Conservation (phyloP, 2,329 filamentous ascomycete species). For the Botrytis deweyae region DNA sequence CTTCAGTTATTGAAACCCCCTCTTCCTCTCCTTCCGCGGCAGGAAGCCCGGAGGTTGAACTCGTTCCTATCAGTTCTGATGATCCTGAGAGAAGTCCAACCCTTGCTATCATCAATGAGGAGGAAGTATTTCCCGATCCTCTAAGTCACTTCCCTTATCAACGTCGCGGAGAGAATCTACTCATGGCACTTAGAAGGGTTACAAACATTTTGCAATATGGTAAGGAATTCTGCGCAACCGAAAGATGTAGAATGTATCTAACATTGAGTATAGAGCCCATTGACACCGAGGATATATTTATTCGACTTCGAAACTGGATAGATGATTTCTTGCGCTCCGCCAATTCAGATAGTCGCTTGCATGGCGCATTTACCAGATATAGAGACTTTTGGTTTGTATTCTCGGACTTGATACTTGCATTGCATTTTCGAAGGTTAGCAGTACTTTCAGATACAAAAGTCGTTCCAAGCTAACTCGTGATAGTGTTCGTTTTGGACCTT, state of each 20-base stretch:
- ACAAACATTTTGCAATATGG: constrained; percentile 41
- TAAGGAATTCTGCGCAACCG: constrained; percentile 38
- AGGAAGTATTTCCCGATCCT: constrained; percentile 43
- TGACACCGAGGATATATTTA: constrained; percentile 47
- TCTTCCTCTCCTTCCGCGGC: constrained; percentile 36
- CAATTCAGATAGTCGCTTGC: constrained; percentile 39
- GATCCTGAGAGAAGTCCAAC: constrained; percentile 36
- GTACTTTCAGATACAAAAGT: background rate
- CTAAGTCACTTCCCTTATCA: constrained; percentile 48
- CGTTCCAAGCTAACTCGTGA: constrained; percentile 25
- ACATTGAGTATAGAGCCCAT: constrained; percentile 43
- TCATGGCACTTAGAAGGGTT: constrained; percentile 31
- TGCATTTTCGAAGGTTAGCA: constrained; percentile 46
- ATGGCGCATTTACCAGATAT: constrained; percentile 48
- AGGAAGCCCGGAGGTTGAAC: constrained; percentile 38
- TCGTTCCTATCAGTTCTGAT: constrained; percentile 33
- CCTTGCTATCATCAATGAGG: constrained; percentile 37
- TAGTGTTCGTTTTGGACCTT: constrained; percentile 39
- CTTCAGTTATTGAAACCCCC: constrained; percentile 33
- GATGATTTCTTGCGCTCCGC: constrained; percentile 48
- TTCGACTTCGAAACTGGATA: constrained; percentile 52
- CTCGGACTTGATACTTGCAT: constrained; percentile 49
- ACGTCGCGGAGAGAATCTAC: constrained; percentile 28
- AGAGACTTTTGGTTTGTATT: constrained; percentile 53
- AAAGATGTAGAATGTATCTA: constrained; percentile 19